A percentile compares a stretch with the other conserved stretches of the same genome.
Evolutionary conservation across 1,139 yeast genomes (phyloP).

Genomic region (Candida sojae): DNA sequence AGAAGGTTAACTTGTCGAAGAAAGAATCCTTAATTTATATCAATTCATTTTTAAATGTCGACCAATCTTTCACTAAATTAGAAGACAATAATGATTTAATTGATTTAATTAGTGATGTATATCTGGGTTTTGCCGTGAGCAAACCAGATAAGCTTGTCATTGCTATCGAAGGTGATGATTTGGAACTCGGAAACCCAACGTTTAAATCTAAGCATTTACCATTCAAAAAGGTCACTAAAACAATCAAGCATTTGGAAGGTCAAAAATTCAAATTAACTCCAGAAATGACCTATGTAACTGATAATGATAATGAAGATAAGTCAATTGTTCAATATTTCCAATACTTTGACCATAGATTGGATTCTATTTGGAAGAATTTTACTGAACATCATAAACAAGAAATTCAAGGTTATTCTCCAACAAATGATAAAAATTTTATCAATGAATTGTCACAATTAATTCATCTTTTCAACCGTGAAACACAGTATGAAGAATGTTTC

Average conservation of each 20-base stretch:
- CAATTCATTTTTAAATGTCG: conserved; percentile 4
- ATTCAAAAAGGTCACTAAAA: conserved; percentile 9
- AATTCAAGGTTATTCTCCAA: conserved; percentile 21
- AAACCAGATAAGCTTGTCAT: conserved; percentile 36
- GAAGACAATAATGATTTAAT: conserved; percentile 28
- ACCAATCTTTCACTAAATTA: conserved; percentile 16
- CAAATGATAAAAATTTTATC: conserved; percentile 48
- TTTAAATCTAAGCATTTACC: conserved; percentile 11
- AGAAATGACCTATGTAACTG: background rate
- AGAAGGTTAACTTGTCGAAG: conserved; percentile 7
- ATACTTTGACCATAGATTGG: conserved; percentile 31
- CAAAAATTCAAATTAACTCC: conserved; percentile 28
- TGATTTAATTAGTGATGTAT: conserved; percentile 26
- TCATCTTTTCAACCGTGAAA: conserved; percentile 23
- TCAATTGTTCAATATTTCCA: conserved; percentile 34
- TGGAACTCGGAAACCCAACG: conserved; percentile 21
- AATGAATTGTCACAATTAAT: conserved; percentile 50
- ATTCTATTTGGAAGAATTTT: conserved; percentile 37
- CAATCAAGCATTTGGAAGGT: conserved; percentile 12
- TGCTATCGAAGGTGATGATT: conserved; percentile 37
- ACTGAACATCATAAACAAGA: conserved; percentile 15
- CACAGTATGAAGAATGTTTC: no score
- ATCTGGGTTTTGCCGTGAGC: conserved; percentile 8
- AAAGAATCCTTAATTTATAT: conserved; percentile 11
- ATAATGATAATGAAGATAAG: conserved; percentile 7